A percentile compares a stretch with the other conserved stretches of the same genome.
phyloP scores from a whole-genome alignment of 371 early-diverging fungal species.

The Apophysomyces variabilis region DNA sequence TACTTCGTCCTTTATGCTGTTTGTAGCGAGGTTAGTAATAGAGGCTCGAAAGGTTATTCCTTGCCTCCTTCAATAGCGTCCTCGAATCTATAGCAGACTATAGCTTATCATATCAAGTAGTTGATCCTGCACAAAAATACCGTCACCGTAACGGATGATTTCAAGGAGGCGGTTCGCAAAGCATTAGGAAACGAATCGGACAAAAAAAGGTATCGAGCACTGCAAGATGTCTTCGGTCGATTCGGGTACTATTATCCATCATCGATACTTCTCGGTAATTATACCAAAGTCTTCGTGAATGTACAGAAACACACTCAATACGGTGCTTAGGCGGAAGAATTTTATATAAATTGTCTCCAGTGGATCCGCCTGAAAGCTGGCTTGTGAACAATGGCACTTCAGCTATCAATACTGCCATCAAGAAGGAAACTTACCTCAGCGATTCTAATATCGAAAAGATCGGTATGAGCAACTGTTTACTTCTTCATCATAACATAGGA shows the following conservation, averaged over 20 bases:
- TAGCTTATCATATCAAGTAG: background rate
- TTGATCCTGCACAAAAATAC: background rate
- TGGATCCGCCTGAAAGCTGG: background rate
- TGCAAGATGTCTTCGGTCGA: background rate
- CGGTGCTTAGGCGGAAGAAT: background rate
- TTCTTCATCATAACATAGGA: background rate
- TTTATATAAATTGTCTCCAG: background rate
- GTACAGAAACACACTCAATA: background rate
- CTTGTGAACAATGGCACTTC: background rate
- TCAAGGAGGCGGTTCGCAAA: background rate
- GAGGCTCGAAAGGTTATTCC: background rate
- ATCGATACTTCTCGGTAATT: background rate
- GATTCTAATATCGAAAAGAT: background rate
- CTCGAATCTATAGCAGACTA: background rate
- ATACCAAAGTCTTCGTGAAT: background rate
- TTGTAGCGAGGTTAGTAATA: background rate
- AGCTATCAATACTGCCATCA: background rate
- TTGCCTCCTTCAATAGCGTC: too few relatives aligned
- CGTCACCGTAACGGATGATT: background rate
- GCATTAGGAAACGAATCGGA: background rate
- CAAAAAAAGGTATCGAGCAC: background rate
- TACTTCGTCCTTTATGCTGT: background rate
- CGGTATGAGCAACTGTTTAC: background rate
- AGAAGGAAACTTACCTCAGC: background rate
- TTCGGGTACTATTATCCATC: slow-evolving; percentile 3